phyloP scores from a whole-genome alignment of 352 stramenopile species.

The Thalassiosira oceanica region DNA sequence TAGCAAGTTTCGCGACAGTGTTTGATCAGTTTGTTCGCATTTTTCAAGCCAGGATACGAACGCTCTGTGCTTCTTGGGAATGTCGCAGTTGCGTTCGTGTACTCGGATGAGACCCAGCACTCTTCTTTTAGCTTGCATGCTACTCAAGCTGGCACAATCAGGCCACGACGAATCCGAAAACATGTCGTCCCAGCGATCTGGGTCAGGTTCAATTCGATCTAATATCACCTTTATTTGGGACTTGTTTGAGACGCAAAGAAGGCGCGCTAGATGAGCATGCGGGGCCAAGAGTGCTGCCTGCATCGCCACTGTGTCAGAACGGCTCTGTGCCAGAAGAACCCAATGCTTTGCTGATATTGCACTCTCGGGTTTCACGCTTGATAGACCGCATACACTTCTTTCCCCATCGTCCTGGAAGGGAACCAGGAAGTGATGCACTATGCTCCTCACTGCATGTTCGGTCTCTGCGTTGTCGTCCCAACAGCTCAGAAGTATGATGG shows the following conservation, averaged over 20 bases:
- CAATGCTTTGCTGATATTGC: constrained; percentile 37
- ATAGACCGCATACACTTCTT: constrained; percentile 23
- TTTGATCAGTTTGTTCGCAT: not conserved
- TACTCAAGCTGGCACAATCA: constrained; percentile 32
- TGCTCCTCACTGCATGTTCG: constrained; percentile 24
- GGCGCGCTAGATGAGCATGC: constrained; percentile 58
- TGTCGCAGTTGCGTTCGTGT: too few relatives aligned
- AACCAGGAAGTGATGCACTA: constrained; percentile 20
- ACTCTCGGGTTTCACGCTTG: constrained; percentile 41
- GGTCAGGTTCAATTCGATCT: constrained; percentile 50
- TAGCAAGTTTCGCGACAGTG: not conserved
- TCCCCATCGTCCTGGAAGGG: constrained; percentile 1
- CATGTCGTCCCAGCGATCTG: constrained; percentile 31
- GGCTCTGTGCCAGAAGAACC: constrained; percentile 67
- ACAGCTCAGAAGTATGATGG: constrained; percentile 68
- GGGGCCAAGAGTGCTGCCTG: constrained; percentile 59
- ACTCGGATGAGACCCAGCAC: too few relatives aligned
- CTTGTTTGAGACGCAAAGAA: constrained; percentile 52
- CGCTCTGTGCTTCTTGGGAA: too few relatives aligned
- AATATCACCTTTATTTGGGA: constrained; percentile 55
- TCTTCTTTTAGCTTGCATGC: constrained; percentile 34
- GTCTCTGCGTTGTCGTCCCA: constrained; percentile 42
- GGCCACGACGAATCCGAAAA: constrained; percentile 52
- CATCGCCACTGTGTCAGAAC: constrained; percentile 58
- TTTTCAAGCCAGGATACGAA: too few relatives aligned